These are phyloP conservation scores for Daldinia vernicosa DNA, from an alignment of 495 filamentous ascomycete genomes.

Conservation along the genomic window DNA sequence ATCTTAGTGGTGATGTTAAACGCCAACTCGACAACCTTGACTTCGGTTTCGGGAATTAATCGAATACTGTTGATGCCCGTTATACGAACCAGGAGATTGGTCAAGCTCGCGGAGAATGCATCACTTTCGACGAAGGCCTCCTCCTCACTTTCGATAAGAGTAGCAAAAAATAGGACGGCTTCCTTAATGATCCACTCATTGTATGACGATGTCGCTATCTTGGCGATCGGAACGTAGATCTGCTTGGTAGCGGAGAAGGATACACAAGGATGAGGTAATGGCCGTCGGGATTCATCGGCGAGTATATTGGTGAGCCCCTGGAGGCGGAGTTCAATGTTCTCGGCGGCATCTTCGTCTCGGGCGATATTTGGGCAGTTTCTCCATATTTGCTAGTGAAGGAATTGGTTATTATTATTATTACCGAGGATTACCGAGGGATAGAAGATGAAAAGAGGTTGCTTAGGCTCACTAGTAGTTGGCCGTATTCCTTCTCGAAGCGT, in stretches of 20 bases:
- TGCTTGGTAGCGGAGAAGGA: conserved; percentile 82
- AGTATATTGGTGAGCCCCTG: conserved; percentile 79
- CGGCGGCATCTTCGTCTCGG: conserved; percentile 62
- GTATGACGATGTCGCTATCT: conserved; percentile 80
- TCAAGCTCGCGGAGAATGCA: conserved; percentile 82
- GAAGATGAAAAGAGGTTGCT: not conserved
- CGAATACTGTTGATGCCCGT: conserved; percentile 68
- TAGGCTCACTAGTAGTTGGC: conserved; percentile 75
- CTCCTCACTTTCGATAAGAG: conserved; percentile 93
- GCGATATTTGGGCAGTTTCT: conserved; percentile 67
- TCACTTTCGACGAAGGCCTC: conserved; percentile 89
- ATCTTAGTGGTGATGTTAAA: conserved; percentile 97
- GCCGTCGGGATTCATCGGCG: conserved; percentile 86
- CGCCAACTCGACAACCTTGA: conserved; percentile 84
- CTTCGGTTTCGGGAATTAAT: conserved; percentile 75
- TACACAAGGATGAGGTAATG: conserved; percentile 88
- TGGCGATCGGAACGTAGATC: conserved; percentile 85
- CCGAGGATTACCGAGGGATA: not conserved
- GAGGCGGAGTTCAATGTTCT: conserved; percentile 61
- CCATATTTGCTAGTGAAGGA: conserved; percentile 74
- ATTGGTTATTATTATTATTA: too few species aligned
- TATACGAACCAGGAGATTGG: conserved; percentile 78
- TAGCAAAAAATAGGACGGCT: conserved; percentile 84
- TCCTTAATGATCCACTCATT: conserved; percentile 82
- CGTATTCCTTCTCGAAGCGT: conserved; percentile 89